Evolutionary conservation across 192 early-diverging fungal genomes (phyloP).

Genomic region (Umbelopsis ramanniana): DNA sequence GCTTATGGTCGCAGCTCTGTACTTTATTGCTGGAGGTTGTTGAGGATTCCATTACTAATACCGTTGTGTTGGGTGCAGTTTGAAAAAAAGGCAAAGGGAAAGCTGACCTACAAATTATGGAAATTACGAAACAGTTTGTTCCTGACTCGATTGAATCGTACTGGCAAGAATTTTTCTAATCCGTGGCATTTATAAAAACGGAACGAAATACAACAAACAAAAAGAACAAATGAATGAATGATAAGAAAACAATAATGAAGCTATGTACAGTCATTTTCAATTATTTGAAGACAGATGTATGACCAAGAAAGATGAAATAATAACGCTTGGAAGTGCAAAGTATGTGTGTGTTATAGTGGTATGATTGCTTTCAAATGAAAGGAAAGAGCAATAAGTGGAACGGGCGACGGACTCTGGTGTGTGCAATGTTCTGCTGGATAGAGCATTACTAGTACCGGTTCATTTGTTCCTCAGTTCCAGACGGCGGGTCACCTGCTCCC

Average conservation of each 20-base stretch:
- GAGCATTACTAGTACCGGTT: not conserved
- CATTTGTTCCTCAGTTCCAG: not conserved
- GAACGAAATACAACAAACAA: not conserved
- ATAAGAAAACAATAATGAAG: not conserved
- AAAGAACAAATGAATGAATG: not conserved
- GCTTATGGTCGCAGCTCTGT: slow-evolving; percentile 55
- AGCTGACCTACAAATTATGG: no score
- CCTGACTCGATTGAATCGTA: not conserved
- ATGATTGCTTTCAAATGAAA: not conserved
- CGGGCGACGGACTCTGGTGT: not conserved
- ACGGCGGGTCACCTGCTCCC: slow-evolving; percentile 24
- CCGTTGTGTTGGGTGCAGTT: not conserved
- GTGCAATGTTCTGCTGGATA: not conserved
- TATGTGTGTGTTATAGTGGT: not conserved
- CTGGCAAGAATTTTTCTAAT: not conserved
- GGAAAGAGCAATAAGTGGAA: not conserved
- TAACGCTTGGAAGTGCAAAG: not conserved
- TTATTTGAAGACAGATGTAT: no score
- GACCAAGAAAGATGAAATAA: no score
- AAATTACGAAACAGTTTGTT: no score
- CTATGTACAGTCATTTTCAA: slow-evolving; percentile 6
- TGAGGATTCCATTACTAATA: not conserved
- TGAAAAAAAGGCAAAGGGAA: not conserved
- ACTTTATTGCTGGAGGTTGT: slow-evolving; percentile 17
- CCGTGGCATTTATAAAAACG: no score